phyloP scores from a whole-genome alignment of 2,329 filamentous ascomycete genomes.

The Daldinia sp. region DNA sequence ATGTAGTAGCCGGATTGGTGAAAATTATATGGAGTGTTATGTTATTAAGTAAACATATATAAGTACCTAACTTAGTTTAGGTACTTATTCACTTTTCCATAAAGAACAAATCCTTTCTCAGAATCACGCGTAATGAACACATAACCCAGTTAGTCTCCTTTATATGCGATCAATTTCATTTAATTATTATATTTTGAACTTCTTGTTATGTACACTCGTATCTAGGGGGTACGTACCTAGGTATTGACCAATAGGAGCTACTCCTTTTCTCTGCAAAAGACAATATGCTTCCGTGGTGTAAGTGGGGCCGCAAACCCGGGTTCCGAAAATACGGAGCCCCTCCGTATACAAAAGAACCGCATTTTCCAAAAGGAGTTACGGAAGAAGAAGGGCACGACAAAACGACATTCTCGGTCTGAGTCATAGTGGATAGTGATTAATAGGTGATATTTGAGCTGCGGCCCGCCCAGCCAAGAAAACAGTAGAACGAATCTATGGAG shows the following conservation, averaged over 20 bases:
- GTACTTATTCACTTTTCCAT: no score
- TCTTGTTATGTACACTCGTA: no score
- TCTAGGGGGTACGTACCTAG: no score
- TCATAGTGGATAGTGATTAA: not conserved
- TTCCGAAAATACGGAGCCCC: not conserved
- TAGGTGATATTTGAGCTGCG: not conserved
- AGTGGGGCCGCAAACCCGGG: not conserved
- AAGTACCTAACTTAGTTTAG: no score
- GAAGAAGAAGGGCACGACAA: not conserved
- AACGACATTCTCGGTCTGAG: not conserved
- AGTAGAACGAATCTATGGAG: not conserved
- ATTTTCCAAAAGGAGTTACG: slow-evolving; percentile 19
- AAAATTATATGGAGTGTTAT: no score
- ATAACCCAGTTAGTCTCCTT: no score
- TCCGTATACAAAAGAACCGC: not conserved
- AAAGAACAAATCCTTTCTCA: no score
- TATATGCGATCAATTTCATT: no score
- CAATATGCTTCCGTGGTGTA: not conserved
- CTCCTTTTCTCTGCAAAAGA: slow-evolving; percentile 8
- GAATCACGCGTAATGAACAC: no score
- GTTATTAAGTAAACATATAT: no score
- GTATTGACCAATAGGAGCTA: slow-evolving; percentile 15
- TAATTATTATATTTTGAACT: no score
- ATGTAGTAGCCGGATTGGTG: not conserved
- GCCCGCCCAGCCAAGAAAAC: slow-evolving; percentile 1